Conservation (phyloP, 345 rosid species). For the Gossypium turneri region DNA sequence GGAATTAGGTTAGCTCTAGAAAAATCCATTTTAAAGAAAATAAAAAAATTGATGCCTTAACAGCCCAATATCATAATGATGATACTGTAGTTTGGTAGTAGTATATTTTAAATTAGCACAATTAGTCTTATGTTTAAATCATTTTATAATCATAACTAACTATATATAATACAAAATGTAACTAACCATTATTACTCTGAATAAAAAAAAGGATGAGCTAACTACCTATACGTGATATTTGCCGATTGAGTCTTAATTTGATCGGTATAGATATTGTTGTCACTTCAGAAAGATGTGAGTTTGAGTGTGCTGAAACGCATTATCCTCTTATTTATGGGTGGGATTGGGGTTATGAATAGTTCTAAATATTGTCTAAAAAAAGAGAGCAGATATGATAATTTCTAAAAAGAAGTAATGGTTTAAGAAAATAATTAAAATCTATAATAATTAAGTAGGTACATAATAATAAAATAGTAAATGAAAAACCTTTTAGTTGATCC, state of each 20-base stretch:
- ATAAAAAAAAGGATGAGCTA: too few relatives aligned
- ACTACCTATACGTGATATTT: too few relatives aligned
- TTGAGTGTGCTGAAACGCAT: fast-evolving
- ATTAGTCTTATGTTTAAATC: not conserved
- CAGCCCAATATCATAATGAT: not conserved
- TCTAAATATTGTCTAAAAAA: not conserved
- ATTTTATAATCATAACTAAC: not conserved
- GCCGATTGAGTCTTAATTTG: too few relatives aligned
- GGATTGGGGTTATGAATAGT: fast-evolving
- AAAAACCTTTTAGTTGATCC: not conserved
- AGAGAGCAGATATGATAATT: not conserved
- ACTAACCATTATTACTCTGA: not conserved
- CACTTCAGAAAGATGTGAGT: too few relatives aligned
- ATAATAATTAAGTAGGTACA: constrained; percentile 12
- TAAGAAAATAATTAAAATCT: not conserved
- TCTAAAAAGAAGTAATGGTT: not conserved
- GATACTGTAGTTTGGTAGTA: not conserved
- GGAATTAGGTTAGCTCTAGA: too few relatives aligned
- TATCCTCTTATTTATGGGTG: too few relatives aligned
- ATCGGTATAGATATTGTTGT: fast-evolving
- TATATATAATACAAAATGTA: not conserved
- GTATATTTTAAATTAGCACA: not conserved
- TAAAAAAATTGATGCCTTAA: not conserved
- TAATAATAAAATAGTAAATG: not conserved
- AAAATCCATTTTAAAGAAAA: not conserved